Percentiles rank a stretch among this genome's conserved stretches.
These are phyloP conservation scores for Gonium pectorale DNA, from an alignment of 139 green algal species.

Conservation along the genomic window DNA sequence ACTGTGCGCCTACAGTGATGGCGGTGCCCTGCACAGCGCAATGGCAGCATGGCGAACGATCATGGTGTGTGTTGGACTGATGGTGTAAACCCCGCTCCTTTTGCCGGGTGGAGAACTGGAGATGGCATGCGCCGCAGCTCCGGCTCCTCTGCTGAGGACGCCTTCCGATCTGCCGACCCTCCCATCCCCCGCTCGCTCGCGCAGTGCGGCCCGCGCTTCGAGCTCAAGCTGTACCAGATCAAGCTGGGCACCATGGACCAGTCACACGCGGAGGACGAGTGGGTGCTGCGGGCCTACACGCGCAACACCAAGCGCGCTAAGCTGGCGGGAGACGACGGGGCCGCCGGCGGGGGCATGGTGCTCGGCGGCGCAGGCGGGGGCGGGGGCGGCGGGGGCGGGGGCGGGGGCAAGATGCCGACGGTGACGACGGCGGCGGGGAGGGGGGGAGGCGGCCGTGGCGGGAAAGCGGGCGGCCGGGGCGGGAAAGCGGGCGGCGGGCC, in stretches of 20 bases:
- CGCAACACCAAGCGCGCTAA: conserved; percentile 72
- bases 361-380: too few relatives aligned
- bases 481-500: too few relatives aligned
- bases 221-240: conserved; percentile 92
- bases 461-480: too few relatives aligned
- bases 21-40: too few relatives aligned
- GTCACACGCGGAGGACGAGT: conserved; percentile 85
- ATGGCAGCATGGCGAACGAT: too few relatives aligned
- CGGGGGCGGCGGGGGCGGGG: not conserved
- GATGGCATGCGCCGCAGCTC: too few relatives aligned
- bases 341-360: not conserved
- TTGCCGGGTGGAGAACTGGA: too few relatives aligned
- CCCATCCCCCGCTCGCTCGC: not conserved
- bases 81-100: too few relatives aligned
- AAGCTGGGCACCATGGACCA: conserved; percentile 91
- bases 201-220: conserved; percentile 85
- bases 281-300: conserved; percentile 81
- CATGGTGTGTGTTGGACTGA: too few relatives aligned
- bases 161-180: too few relatives aligned
- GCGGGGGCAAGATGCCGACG: not conserved
- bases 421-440: not conserved
- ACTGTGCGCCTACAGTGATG: too few relatives aligned
- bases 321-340: not conserved
- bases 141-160: too few relatives aligned
- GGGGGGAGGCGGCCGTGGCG: not conserved